Evolutionary conservation across 768 basidiomycete species (phyloP), one percentile per base, ranked within the genome.

Genomic region (Chlorophyllum brunneum): DNA sequence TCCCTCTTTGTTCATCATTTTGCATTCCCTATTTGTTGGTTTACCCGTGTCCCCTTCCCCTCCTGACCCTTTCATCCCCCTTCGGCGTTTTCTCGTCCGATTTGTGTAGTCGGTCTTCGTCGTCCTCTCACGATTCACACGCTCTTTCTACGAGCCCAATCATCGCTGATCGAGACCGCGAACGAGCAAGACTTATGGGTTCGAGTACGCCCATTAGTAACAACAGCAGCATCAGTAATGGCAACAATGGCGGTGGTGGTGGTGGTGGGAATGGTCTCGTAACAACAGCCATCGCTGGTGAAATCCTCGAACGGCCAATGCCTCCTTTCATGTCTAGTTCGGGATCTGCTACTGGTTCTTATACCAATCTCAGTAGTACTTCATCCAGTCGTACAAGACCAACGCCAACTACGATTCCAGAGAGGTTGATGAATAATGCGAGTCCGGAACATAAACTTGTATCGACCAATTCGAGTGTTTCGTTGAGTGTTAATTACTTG

Each of bases 401-500:
- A n/a, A n/a, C n/a, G n/a, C n/a, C n/a, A n/a, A n/a, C n/a, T n/a
- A n/a, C n/a, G n/a, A n/a, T n/a, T n/a, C 15, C 27, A 15, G 16
- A 29, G 43, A n/a, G 43, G 43, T 3, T 18, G 41, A 13, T 24
- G 27, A 20, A 45, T 10, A 15, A n/a, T 18, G 26, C 30, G n/a
- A 44, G 31, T 8, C 42, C 51, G 10, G 48, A 48, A 26, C 36
- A 44, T 37, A 58, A 49, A 45, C 43, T 53, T 16, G 11, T 24
- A 27, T 37, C 54, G 10, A 54, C 55, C 15, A 53, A 47, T 9
- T 60, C 60, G 48, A 63, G 54, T 41, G 56, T 64, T 26, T 64
- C 63, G 33, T 50, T 67, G 5, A 56, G 55, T 11, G 62, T 63
- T 31, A 64, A 67, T 46, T 67, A 64, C 48, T 54, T 67, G 7